Conservation (phyloP, 73 alveolate genomes). For the Paramecium tetraurelia region DNA sequence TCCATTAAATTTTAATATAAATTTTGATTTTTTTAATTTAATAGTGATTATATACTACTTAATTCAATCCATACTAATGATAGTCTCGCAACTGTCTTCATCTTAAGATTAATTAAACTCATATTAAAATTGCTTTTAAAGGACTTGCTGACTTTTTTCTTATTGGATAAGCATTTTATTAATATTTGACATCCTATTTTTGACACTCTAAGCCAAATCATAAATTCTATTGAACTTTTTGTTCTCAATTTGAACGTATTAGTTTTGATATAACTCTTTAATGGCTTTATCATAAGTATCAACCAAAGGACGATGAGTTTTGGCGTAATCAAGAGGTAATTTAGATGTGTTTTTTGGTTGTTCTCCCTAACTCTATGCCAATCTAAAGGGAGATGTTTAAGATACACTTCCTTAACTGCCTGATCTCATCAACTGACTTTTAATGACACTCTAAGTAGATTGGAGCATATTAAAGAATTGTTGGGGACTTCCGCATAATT, state of each 20-base stretch:
- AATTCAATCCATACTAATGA: not conserved
- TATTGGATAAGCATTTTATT: not conserved
- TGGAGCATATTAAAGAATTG: not conserved
- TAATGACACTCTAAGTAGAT: not conserved
- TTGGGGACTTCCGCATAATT: not conserved
- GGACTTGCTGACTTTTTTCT: not conserved
- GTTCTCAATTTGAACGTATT: not conserved
- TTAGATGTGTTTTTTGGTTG: not conserved
- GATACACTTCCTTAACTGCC: slow-evolving; percentile 25
- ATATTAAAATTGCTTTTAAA: not conserved
- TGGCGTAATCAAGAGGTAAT: not conserved
- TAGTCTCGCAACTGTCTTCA: not conserved
- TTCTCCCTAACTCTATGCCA: not conserved
- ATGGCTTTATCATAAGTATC: slow-evolving; percentile 14
- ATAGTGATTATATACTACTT: not conserved
- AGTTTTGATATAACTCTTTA: not conserved
- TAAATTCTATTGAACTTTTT: not conserved
- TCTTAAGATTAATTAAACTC: not conserved
- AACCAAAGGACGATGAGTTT: slow-evolving; percentile 1
- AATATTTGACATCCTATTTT: not conserved
- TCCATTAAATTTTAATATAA: not conserved
- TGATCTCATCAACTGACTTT: not conserved
- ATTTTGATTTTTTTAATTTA: not conserved
- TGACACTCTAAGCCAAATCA: not conserved
- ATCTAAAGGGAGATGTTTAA: not conserved